phyloP scores from a whole-genome alignment of 805 yeast genomes.

The Suhomyces sp. region DNA sequence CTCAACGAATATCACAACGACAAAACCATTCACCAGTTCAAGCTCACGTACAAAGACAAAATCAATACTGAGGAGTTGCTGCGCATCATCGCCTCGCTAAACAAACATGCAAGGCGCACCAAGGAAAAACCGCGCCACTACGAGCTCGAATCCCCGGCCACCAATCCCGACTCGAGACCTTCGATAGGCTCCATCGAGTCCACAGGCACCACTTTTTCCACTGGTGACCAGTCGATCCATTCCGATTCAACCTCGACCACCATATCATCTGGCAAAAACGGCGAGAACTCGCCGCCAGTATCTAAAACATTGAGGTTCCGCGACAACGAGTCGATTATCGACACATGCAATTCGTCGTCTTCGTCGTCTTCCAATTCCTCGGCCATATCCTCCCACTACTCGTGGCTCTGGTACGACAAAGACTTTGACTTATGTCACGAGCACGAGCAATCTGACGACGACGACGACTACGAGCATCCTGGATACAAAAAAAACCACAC shows the following conservation, averaged over 20 bases:
- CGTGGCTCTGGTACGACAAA: conserved; percentile 34
- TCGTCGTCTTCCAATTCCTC: conserved; percentile 1
- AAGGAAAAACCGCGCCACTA: not conserved
- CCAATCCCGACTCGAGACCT: not conserved
- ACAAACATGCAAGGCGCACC: not conserved
- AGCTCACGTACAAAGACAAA: conserved; percentile 19
- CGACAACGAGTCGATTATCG: conserved; percentile 18
- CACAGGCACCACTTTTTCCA: conserved; percentile 4
- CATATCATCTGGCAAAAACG: not conserved
- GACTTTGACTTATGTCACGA: conserved; percentile 23
- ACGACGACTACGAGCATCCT: conserved; percentile 4
- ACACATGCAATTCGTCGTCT: not conserved
- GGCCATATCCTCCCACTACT: conserved; percentile 9
- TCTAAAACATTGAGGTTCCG: conserved; percentile 11
- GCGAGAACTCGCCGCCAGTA: not conserved
- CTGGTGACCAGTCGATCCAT: not conserved
- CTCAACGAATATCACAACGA: conserved; percentile 11
- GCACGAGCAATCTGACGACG: conserved; percentile 16
- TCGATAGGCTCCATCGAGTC: conserved; percentile 7
- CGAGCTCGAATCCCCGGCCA: not conserved
- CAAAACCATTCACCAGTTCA: conserved; percentile 17
- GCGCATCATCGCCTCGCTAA: conserved; percentile 13
- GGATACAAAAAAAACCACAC: conserved; percentile 13
- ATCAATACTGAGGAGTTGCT: conserved; percentile 18
- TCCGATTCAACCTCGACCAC: conserved; percentile 6